A percentile compares a stretch with the other conserved stretches of the same genome.
Conservation (phyloP, 1,284 basidiomycete species). For the Ganoderma sinense region DNA sequence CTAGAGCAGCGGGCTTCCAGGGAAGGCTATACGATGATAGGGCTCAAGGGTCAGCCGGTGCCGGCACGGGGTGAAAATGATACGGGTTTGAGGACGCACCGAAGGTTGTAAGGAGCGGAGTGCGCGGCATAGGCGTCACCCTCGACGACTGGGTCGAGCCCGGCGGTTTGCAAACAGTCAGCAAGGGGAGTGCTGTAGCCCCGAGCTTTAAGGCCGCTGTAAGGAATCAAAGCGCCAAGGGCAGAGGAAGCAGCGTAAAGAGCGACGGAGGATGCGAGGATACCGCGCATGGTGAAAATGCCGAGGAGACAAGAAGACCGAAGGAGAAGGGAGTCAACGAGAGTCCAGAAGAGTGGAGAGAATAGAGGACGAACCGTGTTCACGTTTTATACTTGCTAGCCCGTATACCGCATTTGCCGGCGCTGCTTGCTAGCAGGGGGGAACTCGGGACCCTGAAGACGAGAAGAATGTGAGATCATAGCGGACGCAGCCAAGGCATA, state of each 20-base stretch:
- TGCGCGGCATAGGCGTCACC: slow-evolving; percentile 14
- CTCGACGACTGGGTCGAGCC: slow-evolving; percentile 15
- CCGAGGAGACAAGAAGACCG: not conserved
- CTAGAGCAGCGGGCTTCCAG: slow-evolving; percentile 14
- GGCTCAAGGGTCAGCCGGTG: too few species aligned
- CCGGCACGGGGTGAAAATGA: not conserved
- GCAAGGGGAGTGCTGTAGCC: slow-evolving; percentile 1
- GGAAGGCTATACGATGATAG: not conserved
- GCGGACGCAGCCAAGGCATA: not conserved
- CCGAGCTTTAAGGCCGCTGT: slow-evolving; percentile 10
- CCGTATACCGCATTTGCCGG: not conserved
- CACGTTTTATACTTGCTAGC: not conserved
- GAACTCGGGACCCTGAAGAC: not conserved
- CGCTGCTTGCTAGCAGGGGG: not conserved
- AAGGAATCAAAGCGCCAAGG: slow-evolving; percentile 10
- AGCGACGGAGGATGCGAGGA: slow-evolving; percentile 10
- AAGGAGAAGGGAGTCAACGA: not conserved
- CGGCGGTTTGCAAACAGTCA: slow-evolving; percentile 10
- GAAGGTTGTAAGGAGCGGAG: slow-evolving; percentile 18
- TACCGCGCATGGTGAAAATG: slow-evolving; percentile 9
- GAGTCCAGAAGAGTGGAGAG: not conserved
- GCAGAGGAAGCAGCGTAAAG: slow-evolving; percentile 10
- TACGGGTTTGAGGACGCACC: slow-evolving; percentile 5
- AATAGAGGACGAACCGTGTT: not conserved
- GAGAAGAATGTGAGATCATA: not conserved